phyloP scores from a whole-genome alignment of 352 stramenopile species.

The Thalassiosira hispida region DNA sequence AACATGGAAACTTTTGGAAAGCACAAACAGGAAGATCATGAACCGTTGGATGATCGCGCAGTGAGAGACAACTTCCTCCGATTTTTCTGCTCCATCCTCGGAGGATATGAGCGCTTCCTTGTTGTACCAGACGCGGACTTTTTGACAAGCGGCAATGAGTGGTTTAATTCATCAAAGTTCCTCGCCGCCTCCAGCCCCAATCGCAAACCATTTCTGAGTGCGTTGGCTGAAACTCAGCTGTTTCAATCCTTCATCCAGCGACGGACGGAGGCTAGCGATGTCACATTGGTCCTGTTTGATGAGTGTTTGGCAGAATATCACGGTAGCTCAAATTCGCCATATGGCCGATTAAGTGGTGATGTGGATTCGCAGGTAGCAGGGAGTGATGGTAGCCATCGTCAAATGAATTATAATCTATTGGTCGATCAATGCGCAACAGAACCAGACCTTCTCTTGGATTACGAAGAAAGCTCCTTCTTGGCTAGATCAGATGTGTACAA shows the following conservation, averaged over 20 bases:
- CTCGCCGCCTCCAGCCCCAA: slow-evolving; percentile 58
- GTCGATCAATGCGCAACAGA: slow-evolving; percentile 78
- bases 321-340: slow-evolving; percentile 65
- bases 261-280: slow-evolving; percentile 79
- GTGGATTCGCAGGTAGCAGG: slow-evolving; percentile 39
- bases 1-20: slow-evolving; percentile 49
- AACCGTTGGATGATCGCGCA: slow-evolving; percentile 79
- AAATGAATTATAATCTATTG: slow-evolving; percentile 68
- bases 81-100: slow-evolving; percentile 80
- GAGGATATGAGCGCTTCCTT: slow-evolving; percentile 81
- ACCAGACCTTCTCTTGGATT: slow-evolving; percentile 29
- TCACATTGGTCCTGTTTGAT: slow-evolving; percentile 82
- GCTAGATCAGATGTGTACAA: slow-evolving; percentile 45
- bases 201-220: slow-evolving; percentile 60
- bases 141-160: slow-evolving; percentile 79
- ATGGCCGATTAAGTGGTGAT: slow-evolving; percentile 72
- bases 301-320: slow-evolving; percentile 81
- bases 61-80: slow-evolving; percentile 79
- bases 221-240: slow-evolving; percentile 75
- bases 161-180: slow-evolving; percentile 83
- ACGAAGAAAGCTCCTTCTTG: slow-evolving; percentile 36
- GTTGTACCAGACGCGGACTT: slow-evolving; percentile 82
- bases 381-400: slow-evolving; percentile 25
- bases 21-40: slow-evolving; percentile 29
- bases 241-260: slow-evolving; percentile 85